A percentile compares a stretch with the other conserved stretches of the same genome.
Evolutionary conservation across 2,329 filamentous ascomycete species (phyloP).

Genomic region (Penicillium sp.): DNA sequence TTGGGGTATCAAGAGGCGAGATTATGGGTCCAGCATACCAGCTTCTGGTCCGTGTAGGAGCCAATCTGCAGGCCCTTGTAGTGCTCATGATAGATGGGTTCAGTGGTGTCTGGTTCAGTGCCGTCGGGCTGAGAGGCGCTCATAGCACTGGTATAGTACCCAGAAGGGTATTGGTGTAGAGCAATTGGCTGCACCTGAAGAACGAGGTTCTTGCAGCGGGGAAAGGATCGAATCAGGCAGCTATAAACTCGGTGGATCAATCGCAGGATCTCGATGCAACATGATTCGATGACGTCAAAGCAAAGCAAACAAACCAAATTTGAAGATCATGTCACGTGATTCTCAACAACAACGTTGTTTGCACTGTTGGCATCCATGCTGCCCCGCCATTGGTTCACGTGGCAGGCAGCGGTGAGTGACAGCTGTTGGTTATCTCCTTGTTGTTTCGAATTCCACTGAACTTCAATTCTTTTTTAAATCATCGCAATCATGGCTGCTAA

Average conservation of each 20-base stretch:
- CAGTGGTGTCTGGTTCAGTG: constrained; percentile 16
- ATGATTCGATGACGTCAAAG: constrained; percentile 32
- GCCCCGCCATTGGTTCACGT: constrained; percentile 1
- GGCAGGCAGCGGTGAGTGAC: background rate
- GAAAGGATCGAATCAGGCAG: constrained; percentile 12
- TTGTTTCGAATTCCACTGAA: constrained; percentile 6
- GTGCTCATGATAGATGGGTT: constrained; percentile 20
- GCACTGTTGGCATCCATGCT: background rate
- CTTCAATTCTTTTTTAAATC: constrained; percentile 7
- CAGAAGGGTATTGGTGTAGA: background rate
- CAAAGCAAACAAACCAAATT: constrained; percentile 13
- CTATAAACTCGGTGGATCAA: constrained; percentile 1
- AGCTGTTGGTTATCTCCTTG: constrained; percentile 4
- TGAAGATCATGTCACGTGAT: background rate
- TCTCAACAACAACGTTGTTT: background rate
- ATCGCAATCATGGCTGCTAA: constrained; percentile 47
- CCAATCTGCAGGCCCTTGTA: constrained; percentile 45
- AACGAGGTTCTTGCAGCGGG: constrained; percentile 5
- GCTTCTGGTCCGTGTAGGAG: constrained; percentile 55
- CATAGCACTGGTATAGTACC: constrained; percentile 25
- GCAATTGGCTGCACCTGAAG: constrained; percentile 4
- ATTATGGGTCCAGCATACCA: constrained; percentile 40
- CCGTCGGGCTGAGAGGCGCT: constrained; percentile 25
- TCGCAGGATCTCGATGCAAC: constrained; percentile 18
- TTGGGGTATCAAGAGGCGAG: background rate